A percentile compares a stretch with the other conserved stretches of the same genome.
These are phyloP conservation scores for Suhomyces canberraensis DNA, from an alignment of 805 yeast genomes.

Conservation along the genomic window DNA sequence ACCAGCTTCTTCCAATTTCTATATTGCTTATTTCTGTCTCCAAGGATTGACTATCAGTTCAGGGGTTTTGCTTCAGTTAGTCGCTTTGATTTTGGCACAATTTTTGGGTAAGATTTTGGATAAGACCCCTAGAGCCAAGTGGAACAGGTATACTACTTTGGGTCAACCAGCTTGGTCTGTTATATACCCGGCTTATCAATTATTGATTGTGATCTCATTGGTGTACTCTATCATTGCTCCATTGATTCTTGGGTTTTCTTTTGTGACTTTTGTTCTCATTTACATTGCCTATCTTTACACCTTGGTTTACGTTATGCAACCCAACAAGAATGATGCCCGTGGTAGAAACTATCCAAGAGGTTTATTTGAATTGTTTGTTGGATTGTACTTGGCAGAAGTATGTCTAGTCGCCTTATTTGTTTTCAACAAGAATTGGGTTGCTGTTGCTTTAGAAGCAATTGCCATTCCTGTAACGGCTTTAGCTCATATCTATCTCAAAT, in stretches of 20 bases:
- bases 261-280: constrained; percentile 52
- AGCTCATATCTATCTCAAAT: constrained; percentile 56
- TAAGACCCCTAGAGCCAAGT: constrained; percentile 86
- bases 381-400: constrained; percentile 66
- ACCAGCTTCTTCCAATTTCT: constrained; percentile 27
- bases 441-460: constrained; percentile 67
- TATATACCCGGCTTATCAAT: constrained; percentile 72
- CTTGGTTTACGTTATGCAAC: constrained; percentile 59
- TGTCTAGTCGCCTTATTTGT: constrained; percentile 70
- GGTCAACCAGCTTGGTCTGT: constrained; percentile 78
- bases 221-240: constrained; percentile 81
- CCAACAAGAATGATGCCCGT: constrained; percentile 54
- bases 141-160: constrained; percentile 69
- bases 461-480: constrained; percentile 54
- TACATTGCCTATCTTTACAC: constrained; percentile 64
- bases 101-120: constrained; percentile 71
- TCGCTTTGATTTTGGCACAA: constrained; percentile 66
- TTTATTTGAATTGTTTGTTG: constrained; percentile 68
- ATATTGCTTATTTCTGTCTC: constrained; percentile 23
- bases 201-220: constrained; percentile 68
- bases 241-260: constrained; percentile 63
- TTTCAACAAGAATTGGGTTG: constrained; percentile 76
- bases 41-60: constrained; percentile 24
- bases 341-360: constrained; percentile 76
- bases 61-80: constrained; percentile 22